phyloP scores from a whole-genome alignment of 148 eudicot genomes.

The Chenopodium berlandieri region DNA sequence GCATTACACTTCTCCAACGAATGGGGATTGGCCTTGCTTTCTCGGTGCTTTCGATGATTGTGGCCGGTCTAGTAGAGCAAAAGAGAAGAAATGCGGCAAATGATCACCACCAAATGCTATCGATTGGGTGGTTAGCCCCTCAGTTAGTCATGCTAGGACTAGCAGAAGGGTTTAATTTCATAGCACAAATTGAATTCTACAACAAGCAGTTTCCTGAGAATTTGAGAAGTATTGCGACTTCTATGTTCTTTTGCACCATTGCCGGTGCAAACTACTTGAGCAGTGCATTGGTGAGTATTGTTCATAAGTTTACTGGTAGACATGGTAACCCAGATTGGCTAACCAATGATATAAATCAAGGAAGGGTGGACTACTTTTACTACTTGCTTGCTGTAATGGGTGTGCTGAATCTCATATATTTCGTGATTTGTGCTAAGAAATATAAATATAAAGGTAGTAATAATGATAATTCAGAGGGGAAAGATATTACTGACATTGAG shows the following conservation, averaged over 20 bases:
- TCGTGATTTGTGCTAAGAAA: constrained; percentile 38
- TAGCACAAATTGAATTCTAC: constrained; percentile 76
- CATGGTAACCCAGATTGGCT: constrained; percentile 62
- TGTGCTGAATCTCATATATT: constrained; percentile 49
- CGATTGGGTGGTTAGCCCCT: constrained; percentile 62
- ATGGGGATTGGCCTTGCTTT: constrained; percentile 62
- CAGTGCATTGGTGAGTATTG: constrained; percentile 43
- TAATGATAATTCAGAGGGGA: constrained; percentile 13
- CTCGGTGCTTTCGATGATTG: constrained; percentile 53
- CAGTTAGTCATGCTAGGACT: constrained; percentile 59
- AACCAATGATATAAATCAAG: constrained; percentile 51
- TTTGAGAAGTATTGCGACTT: constrained; percentile 63
- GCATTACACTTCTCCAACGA: constrained; percentile 63
- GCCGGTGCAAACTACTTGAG: constrained; percentile 64
- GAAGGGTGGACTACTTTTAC: constrained; percentile 62
- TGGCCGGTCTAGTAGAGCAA: constrained; percentile 59
- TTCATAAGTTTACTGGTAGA: constrained; percentile 42
- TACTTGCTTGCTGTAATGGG: constrained; percentile 61
- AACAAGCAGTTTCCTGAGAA: constrained; percentile 77
- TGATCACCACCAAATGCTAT: constrained; percentile 23
- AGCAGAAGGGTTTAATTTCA: constrained; percentile 66
- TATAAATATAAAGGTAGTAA: constrained; percentile 46
- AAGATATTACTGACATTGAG: constrained; percentile 34
- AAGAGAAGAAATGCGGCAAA: constrained; percentile 47
- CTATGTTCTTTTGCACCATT: constrained; percentile 49